Percentiles rank a stretch among this genome's conserved stretches.
Evolutionary conservation across 208 protist genomes (phyloP).

Genomic region (Trypanosoma congolense): DNA sequence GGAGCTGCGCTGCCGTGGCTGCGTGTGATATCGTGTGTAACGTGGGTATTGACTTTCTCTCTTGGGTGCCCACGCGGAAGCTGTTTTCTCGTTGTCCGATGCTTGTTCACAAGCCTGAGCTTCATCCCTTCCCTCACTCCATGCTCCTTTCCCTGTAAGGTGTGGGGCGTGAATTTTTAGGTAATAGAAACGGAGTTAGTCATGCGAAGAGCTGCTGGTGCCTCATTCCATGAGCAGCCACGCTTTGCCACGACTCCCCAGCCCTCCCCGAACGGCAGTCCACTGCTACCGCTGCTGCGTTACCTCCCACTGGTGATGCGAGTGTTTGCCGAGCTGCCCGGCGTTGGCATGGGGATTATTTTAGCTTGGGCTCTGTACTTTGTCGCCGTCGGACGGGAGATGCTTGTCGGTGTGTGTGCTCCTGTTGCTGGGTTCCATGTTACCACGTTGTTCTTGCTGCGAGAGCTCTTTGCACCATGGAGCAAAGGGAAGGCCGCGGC

Average conservation of each 20-base stretch:
- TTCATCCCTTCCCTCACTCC: too few relatives aligned
- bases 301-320: constrained; percentile 53
- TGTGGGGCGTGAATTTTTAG: too few relatives aligned
- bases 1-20: background rate
- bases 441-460: constrained; percentile 41
- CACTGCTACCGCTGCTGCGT: constrained; percentile 32
- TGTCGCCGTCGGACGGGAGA: constrained; percentile 25
- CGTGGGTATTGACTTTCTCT: too few relatives aligned
- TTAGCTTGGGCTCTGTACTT: constrained; percentile 43
- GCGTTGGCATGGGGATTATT: constrained; percentile 50
- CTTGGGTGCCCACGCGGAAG: too few relatives aligned
- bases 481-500: constrained; percentile 19
- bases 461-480: constrained; percentile 46
- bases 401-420: constrained; percentile 34
- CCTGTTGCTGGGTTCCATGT: constrained; percentile 74
- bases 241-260: background rate
- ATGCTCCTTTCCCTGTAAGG: too few relatives aligned
- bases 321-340: constrained; percentile 31
- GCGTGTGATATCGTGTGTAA: too few relatives aligned
- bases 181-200: too few relatives aligned
- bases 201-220: too few relatives aligned
- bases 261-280: background rate
- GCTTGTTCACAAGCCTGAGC: too few relatives aligned
- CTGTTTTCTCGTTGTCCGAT: too few relatives aligned
- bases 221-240: background rate